Percentiles rank a stretch among this genome's conserved stretches.
Evolutionary conservation across 2,329 filamentous ascomycete species (phyloP).

Genomic region (Lecanoromycetidae sp.): DNA sequence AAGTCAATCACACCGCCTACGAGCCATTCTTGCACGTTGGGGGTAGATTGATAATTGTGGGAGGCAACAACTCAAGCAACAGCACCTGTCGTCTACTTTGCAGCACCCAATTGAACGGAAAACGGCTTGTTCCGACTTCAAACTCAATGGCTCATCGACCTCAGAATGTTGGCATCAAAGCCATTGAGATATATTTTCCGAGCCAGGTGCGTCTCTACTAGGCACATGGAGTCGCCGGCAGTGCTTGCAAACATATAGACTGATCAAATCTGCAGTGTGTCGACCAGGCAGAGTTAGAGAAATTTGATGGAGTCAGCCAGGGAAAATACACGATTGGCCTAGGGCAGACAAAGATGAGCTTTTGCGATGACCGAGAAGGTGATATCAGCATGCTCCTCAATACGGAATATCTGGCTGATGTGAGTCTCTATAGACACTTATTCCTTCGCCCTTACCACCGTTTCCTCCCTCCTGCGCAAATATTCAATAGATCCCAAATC

Average conservation of each 20-base stretch:
- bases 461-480: conserved; percentile 66
- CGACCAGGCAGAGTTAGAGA: conserved; percentile 70
- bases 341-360: conserved; percentile 84
- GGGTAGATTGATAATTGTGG: no score
- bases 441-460: conserved; percentile 67
- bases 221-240: no score
- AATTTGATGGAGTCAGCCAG: conserved; percentile 68
- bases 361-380: conserved; percentile 84
- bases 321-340: conserved; percentile 89
- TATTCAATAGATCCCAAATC: conserved; percentile 70
- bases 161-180: conserved; percentile 84
- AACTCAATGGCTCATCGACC: conserved; percentile 64
- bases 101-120: no score
- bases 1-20: no score
- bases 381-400: conserved; percentile 19
- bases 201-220: conserved; percentile 74
- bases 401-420: not conserved
- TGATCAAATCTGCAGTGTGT: conserved; percentile 50
- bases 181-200: conserved; percentile 82
- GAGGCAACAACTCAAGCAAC: no score
- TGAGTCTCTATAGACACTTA: conserved; percentile 56
- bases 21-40: no score
- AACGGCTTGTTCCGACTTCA: conserved; percentile 17
- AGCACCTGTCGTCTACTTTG: not conserved
- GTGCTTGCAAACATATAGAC: conserved; percentile 4